Base-by-base conservation (phyloP, 805 yeast species). In the Nakazawaea molendinolei region DNA sequence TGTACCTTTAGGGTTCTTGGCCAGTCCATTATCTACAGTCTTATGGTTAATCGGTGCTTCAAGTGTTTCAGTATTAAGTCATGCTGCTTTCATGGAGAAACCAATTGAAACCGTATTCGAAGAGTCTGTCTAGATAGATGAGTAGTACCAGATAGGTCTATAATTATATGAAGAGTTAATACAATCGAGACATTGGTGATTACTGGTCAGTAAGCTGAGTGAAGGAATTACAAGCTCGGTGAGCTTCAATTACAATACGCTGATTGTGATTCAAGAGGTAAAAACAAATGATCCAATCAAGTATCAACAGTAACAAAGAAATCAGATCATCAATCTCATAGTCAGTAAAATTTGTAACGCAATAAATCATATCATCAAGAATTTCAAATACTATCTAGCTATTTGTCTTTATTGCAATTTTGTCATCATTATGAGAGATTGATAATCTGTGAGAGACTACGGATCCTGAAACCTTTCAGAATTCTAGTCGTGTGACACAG, bases 11-110 rank as follows among this genome's bases (percentile, higher is more conserved):
- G 90, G 90, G 17, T 72, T 86, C 54, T 64, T 84, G 46, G 95
- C 95, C n/a, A 77, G 86, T 46, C 95, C 95, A 23, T 69, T 86
- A 46, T 72, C 87, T 36, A 83, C 95, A n/a, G 60, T 86, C 59
- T 69, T 86, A 69, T 86, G 95, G 95, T 71, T 86, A 50, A 74
- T 86, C 51, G 95, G 95, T 52, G 87, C 95, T 5, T 78, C 89
- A 14, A 77, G 80, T 28, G 86, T 84, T 36, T 58, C 79, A 31
- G 86, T 86, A 28, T 65, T 86, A 38, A 73, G 89, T 7, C 95
- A 86, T 56, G 95, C 95, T 34, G 64, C 87, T 4, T 68, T 86
- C 45, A 71, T 86, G 77, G 95, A 86, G 56, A 86, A 86, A 63
- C 95, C 95, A 23, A 82, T 86, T 44, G 95, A 86, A 64, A 79